Base-by-base conservation (phyloP, 2,329 filamentous ascomycete genomes). In the Dactylellina drechsleri region DNA sequence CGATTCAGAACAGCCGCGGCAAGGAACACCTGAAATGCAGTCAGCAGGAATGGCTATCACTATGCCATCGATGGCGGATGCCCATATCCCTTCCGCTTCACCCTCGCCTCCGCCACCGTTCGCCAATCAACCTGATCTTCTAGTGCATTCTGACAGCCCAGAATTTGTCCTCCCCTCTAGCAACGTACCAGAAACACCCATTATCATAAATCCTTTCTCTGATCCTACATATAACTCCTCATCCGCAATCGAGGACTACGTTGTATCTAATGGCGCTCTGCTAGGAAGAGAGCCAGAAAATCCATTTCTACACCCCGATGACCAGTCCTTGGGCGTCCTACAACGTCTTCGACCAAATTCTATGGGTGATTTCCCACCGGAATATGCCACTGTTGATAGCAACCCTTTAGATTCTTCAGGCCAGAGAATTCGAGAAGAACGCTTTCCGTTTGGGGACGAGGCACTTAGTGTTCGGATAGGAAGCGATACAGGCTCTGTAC, bases 211-310 rank as follows among this genome's bases (percentile, higher is more conserved):
- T n/a, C 70, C 70, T 36, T 74, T 74, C 65, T 67, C 58, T 8
- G 70, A 74, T 16, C 70, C 70, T 8, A 74, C 70, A n/a, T 74
- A 74, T 26, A 74, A 74, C 36, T 74, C 70, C 16, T 74, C 70
- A 1, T 74, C 70, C 36, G 70, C 62, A 23, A 74, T 74, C 28
- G 70, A 74, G 28, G 70, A 74, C 20, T 74, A 74, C 45, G 57
- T 74, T 23, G 62, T 66, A 13, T 74, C 70, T 1, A 74, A 74
- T 23, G 70, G 57, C 16, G 28, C 58, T 15, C 62, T 57, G 40
- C 36, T 74, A 2, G 70, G 70, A 13, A 74, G 70, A 58, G 70
- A 74, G 26, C 62, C 70, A 1, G 70, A 74, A 49, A 74, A 74
- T 26, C 70, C 70, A 31, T 74, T 74, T 13, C 54, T 74, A 1